Base-by-base conservation (phyloP, 2,329 filamentous ascomycete species). In the Alternaria infectoria region DNA sequence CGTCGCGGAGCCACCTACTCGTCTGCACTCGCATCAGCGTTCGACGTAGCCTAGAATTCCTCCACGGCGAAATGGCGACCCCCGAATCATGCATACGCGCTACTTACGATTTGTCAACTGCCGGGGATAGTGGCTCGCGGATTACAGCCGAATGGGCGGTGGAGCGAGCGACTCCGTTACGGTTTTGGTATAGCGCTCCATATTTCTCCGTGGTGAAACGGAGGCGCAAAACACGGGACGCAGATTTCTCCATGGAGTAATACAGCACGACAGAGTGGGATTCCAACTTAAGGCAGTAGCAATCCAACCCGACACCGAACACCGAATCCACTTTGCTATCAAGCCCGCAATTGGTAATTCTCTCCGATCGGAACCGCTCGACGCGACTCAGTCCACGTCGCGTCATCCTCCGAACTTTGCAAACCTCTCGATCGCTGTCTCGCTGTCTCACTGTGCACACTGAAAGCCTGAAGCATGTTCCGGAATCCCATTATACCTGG, bases 401-500 rank as follows among this genome's bases (percentile, higher is more conserved):
- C 47, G 36, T 13, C 43, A 45, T 51, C 47, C 15, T 28, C 19
- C 19, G 11, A 32, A 28, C 13, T 51, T 19, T 28, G 17, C 12
- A 10, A 21, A 28, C 26, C 17, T 30, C 43, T 21, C 36, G 36
- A 10, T 40, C 36, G 36, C 36, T 40, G 32, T 45, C 17, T 12
- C 26, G 15, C 32, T 40, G 32, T 45, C 43, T 12, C 17, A 51
- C 11, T 19, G 7, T 32, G 19, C 26, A 32, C 47, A 32, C 11
- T 8, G 4, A 51, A 32, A 51, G 11, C 12, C 4, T 21, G 26
- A 21, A 6, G 26, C 26, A 51, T 51, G 47, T 32, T 51, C 26
- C 17, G 9, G 26, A 40, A 60, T 47, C 57, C 83, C 0, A 76
- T 84, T 2, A 75, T 85, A 4, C 81, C 83, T 0, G 83, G 83